Conservation (phyloP, 177 flowering plant species). For the Vitis hybrid region DNA sequence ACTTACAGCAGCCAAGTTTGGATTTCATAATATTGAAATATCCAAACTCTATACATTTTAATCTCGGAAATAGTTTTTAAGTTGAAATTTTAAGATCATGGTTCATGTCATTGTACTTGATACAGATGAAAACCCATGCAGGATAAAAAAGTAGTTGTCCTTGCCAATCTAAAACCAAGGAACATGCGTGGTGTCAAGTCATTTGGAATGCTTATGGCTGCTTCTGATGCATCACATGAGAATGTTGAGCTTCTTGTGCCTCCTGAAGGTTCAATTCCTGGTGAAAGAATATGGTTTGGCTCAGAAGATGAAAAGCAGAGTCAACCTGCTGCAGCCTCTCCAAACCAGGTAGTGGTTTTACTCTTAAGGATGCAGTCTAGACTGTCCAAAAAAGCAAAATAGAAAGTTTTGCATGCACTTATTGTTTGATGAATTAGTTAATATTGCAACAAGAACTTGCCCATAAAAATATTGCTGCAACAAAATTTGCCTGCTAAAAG, state of each 20-base stretch:
- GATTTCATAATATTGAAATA: no score
- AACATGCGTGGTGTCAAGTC: no score
- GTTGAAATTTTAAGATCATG: neutral
- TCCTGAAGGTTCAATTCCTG: conserved; percentile 71
- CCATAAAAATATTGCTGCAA: neutral
- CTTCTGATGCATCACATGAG: no score
- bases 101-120: neutral
- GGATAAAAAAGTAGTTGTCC: no score
- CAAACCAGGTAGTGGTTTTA: conserved; percentile 63
- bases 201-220: no score
- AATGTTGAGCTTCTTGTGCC: no score
- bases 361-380: neutral
- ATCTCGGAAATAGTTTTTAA: neutral
- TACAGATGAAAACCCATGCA: conserved; percentile 17
- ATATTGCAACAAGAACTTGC: neutral
- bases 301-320: conserved; percentile 50
- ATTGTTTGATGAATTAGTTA: neutral
- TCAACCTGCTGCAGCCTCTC: conserved; percentile 55
- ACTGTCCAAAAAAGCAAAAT: neutral
- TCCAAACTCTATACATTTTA: neutral
- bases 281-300: conserved; percentile 94
- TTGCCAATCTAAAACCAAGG: no score
- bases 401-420: neutral
- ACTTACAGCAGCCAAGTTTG: neutral
- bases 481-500: neutral